These are phyloP conservation scores for Gossypium schwendimanii DNA, from an alignment of 441 rosid genomes.

Conservation along the genomic window DNA sequence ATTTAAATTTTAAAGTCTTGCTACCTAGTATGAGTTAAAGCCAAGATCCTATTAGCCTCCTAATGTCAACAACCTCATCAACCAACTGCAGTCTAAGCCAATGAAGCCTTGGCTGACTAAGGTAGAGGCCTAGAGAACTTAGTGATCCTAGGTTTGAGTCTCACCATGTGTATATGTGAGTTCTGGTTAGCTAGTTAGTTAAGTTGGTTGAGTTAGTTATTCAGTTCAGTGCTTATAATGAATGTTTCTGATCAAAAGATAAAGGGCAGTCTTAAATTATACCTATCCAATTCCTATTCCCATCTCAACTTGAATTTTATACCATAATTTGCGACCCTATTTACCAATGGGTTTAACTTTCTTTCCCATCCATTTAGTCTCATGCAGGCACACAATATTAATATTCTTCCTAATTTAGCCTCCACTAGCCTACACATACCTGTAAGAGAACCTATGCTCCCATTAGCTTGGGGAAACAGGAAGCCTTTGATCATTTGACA, in stretches of 20 bases:
- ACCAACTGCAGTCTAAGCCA: neutral
- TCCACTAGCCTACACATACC: neutral
- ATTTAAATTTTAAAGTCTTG: neutral
- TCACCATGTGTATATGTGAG: too few species aligned
- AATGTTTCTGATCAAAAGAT: too few species aligned
- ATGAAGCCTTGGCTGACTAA: too few species aligned
- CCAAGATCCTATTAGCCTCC: neutral
- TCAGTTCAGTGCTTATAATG: too few species aligned
- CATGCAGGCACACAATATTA: neutral
- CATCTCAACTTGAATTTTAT: neutral
- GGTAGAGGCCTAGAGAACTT: too few species aligned
- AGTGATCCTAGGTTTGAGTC: too few species aligned
- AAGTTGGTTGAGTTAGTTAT: too few species aligned
- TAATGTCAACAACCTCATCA: neutral
- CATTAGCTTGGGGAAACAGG: neutral
- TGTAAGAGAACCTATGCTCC: neutral
- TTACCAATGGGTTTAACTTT: neutral
- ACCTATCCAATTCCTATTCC: neutral
- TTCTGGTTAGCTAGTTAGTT: too few species aligned
- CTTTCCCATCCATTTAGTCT: neutral
- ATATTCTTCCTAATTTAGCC: neutral
- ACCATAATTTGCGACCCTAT: neutral
- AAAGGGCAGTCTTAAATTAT: neutral
- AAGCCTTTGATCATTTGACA: neutral
- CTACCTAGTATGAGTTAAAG: neutral